Conservation (phyloP, 2,329 filamentous ascomycete species). For the Trichoderma simmonsii region DNA sequence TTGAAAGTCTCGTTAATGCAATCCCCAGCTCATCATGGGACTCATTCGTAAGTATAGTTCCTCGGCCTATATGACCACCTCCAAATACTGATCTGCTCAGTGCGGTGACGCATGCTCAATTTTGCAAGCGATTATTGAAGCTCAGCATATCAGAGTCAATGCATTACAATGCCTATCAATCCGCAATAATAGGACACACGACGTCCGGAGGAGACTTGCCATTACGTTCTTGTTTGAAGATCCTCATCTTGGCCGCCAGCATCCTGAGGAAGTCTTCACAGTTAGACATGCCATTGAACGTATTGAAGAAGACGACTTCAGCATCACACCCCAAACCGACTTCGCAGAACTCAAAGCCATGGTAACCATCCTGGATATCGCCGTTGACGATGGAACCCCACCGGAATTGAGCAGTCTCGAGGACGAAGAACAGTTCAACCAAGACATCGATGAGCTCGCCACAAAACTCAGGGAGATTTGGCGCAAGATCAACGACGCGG, state of each 20-base stretch:
- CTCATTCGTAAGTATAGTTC: conserved; percentile 39
- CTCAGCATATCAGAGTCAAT: conserved; percentile 53
- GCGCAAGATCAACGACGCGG: conserved; percentile 68
- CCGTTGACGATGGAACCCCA: conserved; percentile 60
- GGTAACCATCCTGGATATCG: conserved; percentile 68
- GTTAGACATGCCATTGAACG: conserved; percentile 45
- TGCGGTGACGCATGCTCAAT: conserved; percentile 48
- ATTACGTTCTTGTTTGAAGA: conserved; percentile 60
- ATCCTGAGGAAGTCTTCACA: conserved; percentile 41
- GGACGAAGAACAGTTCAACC: conserved; percentile 58
- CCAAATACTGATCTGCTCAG: conserved; percentile 25
- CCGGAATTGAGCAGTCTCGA: conserved; percentile 28
- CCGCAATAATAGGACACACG: conserved; percentile 47
- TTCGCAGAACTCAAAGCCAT: conserved; percentile 66
- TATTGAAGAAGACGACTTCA: conserved; percentile 49
- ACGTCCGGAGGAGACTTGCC: conserved; percentile 65
- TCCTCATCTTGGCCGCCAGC: conserved; percentile 37
- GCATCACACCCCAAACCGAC: conserved; percentile 55
- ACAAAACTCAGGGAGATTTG: conserved; percentile 55
- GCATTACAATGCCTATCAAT: conserved; percentile 59
- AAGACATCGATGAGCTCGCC: conserved; percentile 65
- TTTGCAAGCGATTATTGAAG: conserved; percentile 43
- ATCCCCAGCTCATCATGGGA: conserved; percentile 40
- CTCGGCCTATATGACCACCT: not conserved
- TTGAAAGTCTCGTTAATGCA: conserved; percentile 43